These are phyloP conservation scores for Lactifluus rugatus DNA, from an alignment of 768 basidiomycete species.

Conservation along the genomic window DNA sequence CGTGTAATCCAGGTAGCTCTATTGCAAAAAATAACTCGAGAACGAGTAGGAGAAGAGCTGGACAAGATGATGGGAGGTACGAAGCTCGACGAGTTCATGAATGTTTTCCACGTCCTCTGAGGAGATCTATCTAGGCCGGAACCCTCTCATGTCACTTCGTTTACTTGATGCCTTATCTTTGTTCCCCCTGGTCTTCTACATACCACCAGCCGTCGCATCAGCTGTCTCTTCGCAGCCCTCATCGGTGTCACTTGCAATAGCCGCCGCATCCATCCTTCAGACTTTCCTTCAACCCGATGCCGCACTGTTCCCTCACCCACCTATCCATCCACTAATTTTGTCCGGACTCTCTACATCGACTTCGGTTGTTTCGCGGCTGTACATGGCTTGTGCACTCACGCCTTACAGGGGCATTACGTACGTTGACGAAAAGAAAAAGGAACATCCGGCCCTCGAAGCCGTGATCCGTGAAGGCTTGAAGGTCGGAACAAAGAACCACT, in stretches of 20 bases:
- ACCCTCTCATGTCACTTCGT: conserved; percentile 64
- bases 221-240: conserved; percentile 38
- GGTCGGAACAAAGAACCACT: conserved; percentile 68
- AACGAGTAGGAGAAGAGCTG: conserved; percentile 86
- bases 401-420: conserved; percentile 58
- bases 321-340: conserved; percentile 40
- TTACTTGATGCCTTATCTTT: conserved; percentile 68
- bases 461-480: conserved; percentile 80
- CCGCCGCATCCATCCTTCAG: conserved; percentile 50
- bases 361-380: conserved; percentile 51
- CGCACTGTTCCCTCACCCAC: conserved; percentile 27
- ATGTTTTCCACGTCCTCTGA: neutral
- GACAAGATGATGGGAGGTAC: conserved; percentile 89
- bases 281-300: conserved; percentile 31
- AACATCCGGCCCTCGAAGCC: conserved; percentile 48
- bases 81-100: neutral
- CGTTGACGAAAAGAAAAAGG: conserved; percentile 54
- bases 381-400: conserved; percentile 64
- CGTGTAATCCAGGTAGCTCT: conserved; percentile 44
- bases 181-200: conserved; percentile 55
- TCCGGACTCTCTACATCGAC: conserved; percentile 30
- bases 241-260: conserved; percentile 36
- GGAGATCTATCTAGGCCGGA: conserved; percentile 39
- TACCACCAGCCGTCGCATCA: conserved; percentile 37
- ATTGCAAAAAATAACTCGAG: conserved; percentile 73